Evolutionary conservation across 129 eudicot genomes (phyloP).

Genomic region (Flaveria bidentis): DNA sequence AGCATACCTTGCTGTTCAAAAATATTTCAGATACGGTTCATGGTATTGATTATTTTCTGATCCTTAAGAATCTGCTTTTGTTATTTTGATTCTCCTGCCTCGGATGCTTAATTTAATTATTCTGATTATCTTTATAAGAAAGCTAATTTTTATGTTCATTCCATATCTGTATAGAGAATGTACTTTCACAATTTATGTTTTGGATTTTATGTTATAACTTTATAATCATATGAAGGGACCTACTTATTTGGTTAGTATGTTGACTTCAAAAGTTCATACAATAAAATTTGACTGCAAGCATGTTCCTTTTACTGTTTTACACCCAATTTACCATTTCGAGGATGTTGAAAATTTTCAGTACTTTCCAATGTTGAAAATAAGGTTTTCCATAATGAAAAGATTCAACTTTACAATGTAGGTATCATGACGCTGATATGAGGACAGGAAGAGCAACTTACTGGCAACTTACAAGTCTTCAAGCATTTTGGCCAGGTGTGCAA

Average conservation of each 20-base stretch:
- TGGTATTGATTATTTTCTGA: slow-evolving; percentile 49
- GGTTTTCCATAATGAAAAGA: neutral
- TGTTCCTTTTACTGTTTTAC: neutral
- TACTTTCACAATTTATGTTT: neutral
- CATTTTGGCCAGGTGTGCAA: slow-evolving; percentile 98
- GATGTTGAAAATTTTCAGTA: neutral
- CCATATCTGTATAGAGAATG: neutral
- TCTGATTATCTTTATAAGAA: slow-evolving; percentile 2
- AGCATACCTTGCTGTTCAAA: slow-evolving; percentile 91
- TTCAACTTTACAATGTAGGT: slow-evolving; percentile 51
- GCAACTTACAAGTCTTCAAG: slow-evolving; percentile 98
- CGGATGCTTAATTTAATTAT: neutral
- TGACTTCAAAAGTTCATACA: neutral
- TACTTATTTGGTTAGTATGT: neutral
- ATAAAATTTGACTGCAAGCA: neutral
- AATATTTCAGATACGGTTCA: slow-evolving; percentile 87
- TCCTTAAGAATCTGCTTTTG: neutral
- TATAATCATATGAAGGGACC: neutral
- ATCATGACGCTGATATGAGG: slow-evolving; percentile 98
- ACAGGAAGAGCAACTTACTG: slow-evolving; percentile 94
- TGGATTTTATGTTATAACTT: neutral
- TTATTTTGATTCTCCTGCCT: neutral
- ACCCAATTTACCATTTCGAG: neutral
- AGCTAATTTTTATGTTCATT: neutral
- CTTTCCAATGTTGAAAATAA: neutral